Conservation (phyloP, 371 early-diverging fungal genomes). For the Haplosporangium sp. region DNA sequence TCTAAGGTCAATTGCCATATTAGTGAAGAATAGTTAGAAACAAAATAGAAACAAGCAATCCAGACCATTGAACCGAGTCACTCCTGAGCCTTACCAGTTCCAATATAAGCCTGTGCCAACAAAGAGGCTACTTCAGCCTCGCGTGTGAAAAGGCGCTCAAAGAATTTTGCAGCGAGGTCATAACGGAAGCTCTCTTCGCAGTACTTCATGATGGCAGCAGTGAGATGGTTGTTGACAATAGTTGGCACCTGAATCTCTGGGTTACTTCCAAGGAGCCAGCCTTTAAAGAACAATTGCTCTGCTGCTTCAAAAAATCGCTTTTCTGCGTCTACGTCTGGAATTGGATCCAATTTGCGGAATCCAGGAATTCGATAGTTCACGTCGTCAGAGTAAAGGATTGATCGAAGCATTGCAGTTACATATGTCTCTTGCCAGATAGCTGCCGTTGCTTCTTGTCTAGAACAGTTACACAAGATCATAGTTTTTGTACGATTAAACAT, state of each 20-base stretch:
- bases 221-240: constrained; percentile 85
- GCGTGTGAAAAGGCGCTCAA: constrained; percentile 79
- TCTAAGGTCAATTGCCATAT: constrained; percentile 58
- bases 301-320: constrained; percentile 87
- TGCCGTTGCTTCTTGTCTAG: constrained; percentile 73
- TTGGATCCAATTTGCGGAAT: constrained; percentile 88
- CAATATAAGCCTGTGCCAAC: constrained; percentile 83
- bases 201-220: constrained; percentile 87
- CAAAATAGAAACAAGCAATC: no score
- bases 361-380: constrained; percentile 87
- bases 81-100: constrained; percentile 52
- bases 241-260: constrained; percentile 94
- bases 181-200: constrained; percentile 85
- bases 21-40: not conserved
- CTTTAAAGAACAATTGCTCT: constrained; percentile 83
- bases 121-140: constrained; percentile 93
- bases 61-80: not conserved
- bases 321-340: constrained; percentile 80
- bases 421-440: constrained; percentile 93
- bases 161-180: constrained; percentile 84
- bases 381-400: constrained; percentile 91
- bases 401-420: constrained; percentile 87
- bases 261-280: constrained; percentile 95
- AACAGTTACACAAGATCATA: no score
- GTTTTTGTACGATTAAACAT: no score